Percentiles rank a stretch among this genome's conserved stretches.
Evolutionary conservation across 1,284 basidiomycete species (phyloP).

Genomic region (Boletellus sp.): DNA sequence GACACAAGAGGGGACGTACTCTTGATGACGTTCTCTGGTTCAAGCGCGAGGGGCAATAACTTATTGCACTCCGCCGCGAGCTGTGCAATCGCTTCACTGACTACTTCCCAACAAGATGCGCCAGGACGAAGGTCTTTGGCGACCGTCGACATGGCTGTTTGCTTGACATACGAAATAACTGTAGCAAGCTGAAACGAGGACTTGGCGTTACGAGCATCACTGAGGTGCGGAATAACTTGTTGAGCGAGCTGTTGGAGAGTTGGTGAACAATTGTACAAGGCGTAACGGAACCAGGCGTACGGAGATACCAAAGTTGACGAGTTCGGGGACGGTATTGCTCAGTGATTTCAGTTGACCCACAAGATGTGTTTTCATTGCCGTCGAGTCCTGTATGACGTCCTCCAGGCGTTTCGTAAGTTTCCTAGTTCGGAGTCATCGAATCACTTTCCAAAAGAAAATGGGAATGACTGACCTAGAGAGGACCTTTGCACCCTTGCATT

Average conservation of each 20-base stretch:
- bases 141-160: slow-evolving; percentile 69
- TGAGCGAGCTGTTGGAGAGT: slow-evolving; percentile 67
- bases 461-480: slow-evolving; percentile 66
- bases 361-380: slow-evolving; percentile 69
- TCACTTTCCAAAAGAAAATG: not conserved
- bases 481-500: slow-evolving; percentile 76
- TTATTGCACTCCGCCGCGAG: slow-evolving; percentile 70
- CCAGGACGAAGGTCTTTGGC: slow-evolving; percentile 66
- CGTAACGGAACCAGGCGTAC: slow-evolving; percentile 39
- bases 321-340: slow-evolving; percentile 70
- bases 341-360: slow-evolving; percentile 71
- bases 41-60: slow-evolving; percentile 69
- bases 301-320: slow-evolving; percentile 86
- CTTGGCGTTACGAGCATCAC: slow-evolving; percentile 73
- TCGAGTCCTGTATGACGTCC: slow-evolving; percentile 68
- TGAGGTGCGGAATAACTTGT: slow-evolving; percentile 76
- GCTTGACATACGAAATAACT: slow-evolving; percentile 68
- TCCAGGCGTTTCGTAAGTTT: slow-evolving; percentile 84
- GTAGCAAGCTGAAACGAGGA: slow-evolving; percentile 71
- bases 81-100: slow-evolving; percentile 65
- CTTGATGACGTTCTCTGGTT: slow-evolving; percentile 74
- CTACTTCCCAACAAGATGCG: slow-evolving; percentile 72
- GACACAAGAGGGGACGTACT: slow-evolving; percentile 45
- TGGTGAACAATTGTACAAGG: not conserved
- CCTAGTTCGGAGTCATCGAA: slow-evolving; percentile 38